Evolutionary conservation across 495 filamentous ascomycete species (phyloP), one percentile per base, ranked within the genome.

Genomic region (Xylaria telfairii): DNA sequence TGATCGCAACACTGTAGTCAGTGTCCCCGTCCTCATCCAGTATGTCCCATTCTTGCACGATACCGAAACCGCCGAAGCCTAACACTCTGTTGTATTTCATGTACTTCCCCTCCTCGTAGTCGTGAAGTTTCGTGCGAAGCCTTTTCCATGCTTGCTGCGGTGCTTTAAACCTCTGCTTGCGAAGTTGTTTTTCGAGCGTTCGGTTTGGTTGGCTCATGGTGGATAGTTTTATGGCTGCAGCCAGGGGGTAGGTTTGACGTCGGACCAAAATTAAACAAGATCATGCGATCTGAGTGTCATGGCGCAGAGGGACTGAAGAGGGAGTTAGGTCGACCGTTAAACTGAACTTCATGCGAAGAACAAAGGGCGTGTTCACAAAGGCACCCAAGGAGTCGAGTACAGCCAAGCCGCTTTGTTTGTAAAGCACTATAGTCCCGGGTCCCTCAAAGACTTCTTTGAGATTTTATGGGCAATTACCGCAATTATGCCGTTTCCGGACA

Each of bases 21-120:
- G 8, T 19, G 6, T 0, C 42, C 21, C 32, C 26, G 9, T 63
- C 44, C 26, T n/a, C n/a, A 30, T 32, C 15, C 24, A 37, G 30
- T 42, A 54, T 15, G 6, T 24, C 28, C 67, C 67, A 69, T 12
- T 21, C 9, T 19, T 42, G 32, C 56, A 69, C 67, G 17, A 69
- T 3, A 15, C 67, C 67, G 34, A 62, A 69, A 6, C 67, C 67
- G 30, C 67, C 67, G 21, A n/a, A 28, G 56, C 67, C 67, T 1
- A 69, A 7, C 4, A 69, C 56, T n/a, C 21, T 54, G 2, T 51
- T 28, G 30, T 69, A 69, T 63, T 21, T 69, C 46, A 69, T 26
- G 28, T 53, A 46, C 1, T 30, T 30, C 17, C 7, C 5, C 0
- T 49, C 28, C 57, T 62, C 67, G 34, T n/a, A 63, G 10, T 19